Evolutionary conservation across 345 rosid species (phyloP), one percentile per base, ranked within the genome.

Genomic region (Theobroma cacao): DNA sequence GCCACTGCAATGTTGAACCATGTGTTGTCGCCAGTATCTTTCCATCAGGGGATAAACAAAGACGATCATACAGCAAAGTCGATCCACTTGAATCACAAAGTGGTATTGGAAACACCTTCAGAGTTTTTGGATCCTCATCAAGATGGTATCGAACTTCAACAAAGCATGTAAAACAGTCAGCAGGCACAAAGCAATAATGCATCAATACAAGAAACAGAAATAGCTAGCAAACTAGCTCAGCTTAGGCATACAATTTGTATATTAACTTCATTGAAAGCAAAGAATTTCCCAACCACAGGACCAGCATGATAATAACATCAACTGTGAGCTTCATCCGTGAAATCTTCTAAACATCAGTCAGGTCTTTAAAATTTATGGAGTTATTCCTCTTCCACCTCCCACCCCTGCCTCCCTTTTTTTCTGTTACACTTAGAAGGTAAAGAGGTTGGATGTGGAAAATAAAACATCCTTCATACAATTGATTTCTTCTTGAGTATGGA

Each of bases 91-190:
- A 78, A 84, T 91, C 94, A 56, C 75, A 89, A 33, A 89, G 90
- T 20, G 97, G 97, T 75, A 92, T 97, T 12, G 92, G 93, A 80
- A 93, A 91, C 77, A 88, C 93, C 87, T 91, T 94, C 86, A 97
- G 75, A 64, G 93, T 87, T 91, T 97, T 97, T 3, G 99, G 98
- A 82, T 97, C 99, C 94, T 97, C 98, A 75, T 94, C 97, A 60
- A 97, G 90, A 83, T 94, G 97, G 78, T 94, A 97, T 20, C 95
- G 97, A 41, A 97, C 99, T 94, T 79, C 83, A 66, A 79, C 45
- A 76, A 48, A 75, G 66, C 66, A 78, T 4, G 38, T 47, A 80
- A 66, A 71, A 73, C 34, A 47, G 61, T 80, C 62, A 82, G 82
- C 15, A 71, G 36, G 24, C n/a, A 41, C 72, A 72, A 58, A 58